Base-by-base conservation (phyloP, 2,329 filamentous ascomycete genomes). In the Lachnellula hyalina region DNA sequence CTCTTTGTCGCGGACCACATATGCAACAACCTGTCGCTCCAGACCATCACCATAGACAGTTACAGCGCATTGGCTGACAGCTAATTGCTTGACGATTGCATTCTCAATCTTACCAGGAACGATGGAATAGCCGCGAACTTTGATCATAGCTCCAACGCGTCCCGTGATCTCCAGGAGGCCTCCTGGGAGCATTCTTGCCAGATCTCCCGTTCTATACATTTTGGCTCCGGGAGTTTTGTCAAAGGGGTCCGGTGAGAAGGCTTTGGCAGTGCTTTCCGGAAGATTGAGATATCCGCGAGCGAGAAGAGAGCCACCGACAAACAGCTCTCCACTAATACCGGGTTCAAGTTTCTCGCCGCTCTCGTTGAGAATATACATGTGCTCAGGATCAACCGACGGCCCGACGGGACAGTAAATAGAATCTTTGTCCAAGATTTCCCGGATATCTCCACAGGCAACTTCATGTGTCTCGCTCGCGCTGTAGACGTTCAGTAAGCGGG, bases 81-180 rank as follows among this genome's bases (percentile, higher is more conserved):
- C 86, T 34, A 92, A 72, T 59, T 88, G 77, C 61, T 83, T 81
- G 53, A 84, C 76, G 54, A 92, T 87, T 5, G 84, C 82, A 61
- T 84, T 86, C 67, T 92, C 86, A 1, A 69, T 61, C 44, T 96
- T 92, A 0, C 87, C 89, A 61, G 95, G 88, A 63, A 96, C 92
- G 2, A 96, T 78, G 7, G 91, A 80, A 68, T 96, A 91, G 0
- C 92, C 92, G 32, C 92, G 83, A 5, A 96, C 77, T 69, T 96
- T 96, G 60, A 96, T 85, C 71, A 96, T 92, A 51, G 95, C 90
- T 65, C 96, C 92, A 7, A 87, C 86, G 8, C 92, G 83, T 4
- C 92, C 91, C 4, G 94, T 77, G 65, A 96, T 96, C 57, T 93
- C 87, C 56, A 96, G 90, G 44, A 86, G 87, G 1, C 83, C 84